Conservation (phyloP, 2,329 filamentous ascomycete genomes). For the Colletotrichum sp. region DNA sequence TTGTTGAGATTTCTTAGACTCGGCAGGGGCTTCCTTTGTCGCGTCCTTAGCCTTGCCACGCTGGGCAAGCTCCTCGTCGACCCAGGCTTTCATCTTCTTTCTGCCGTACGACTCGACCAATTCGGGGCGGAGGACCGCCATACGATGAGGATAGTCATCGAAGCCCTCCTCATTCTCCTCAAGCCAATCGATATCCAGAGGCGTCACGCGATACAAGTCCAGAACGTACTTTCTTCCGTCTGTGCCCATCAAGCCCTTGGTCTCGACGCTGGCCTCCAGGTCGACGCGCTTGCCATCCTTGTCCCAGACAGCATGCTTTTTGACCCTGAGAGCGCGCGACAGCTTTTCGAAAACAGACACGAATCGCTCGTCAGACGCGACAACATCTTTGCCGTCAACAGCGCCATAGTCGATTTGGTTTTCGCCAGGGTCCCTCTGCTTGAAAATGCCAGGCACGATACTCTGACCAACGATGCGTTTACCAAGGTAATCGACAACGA, state of each 20-base stretch:
- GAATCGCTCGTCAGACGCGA: slow-evolving; percentile 90
- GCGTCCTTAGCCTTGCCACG: slow-evolving; percentile 51
- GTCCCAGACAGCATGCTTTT: slow-evolving; percentile 97
- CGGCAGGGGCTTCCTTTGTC: slow-evolving; percentile 29
- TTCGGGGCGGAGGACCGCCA: slow-evolving; percentile 92
- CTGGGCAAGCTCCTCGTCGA: slow-evolving; percentile 77
- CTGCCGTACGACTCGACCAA: slow-evolving; percentile 87
- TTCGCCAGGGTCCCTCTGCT: slow-evolving; percentile 95
- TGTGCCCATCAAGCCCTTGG: slow-evolving; percentile 95
- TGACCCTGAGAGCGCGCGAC: slow-evolving; percentile 88
- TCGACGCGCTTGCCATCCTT: slow-evolving; percentile 92
- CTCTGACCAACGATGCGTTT: slow-evolving; percentile 98
- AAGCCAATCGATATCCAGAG: slow-evolving; percentile 88
- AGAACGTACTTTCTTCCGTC: slow-evolving; percentile 98
- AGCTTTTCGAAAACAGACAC: slow-evolving; percentile 85
- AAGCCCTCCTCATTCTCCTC: slow-evolving; percentile 67
- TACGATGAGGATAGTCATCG: slow-evolving; percentile 83
- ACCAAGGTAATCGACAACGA: slow-evolving; percentile 95
- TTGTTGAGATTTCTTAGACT: background rate
- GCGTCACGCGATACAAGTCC: slow-evolving; percentile 93
- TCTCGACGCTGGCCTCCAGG: slow-evolving; percentile 94
- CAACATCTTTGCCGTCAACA: slow-evolving; percentile 94
- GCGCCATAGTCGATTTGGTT: slow-evolving; percentile 99
- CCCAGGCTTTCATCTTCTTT: slow-evolving; percentile 86
- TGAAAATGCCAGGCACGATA: slow-evolving; percentile 98